Conservation (phyloP, 2,329 filamentous ascomycete species). For the Fusarium nygamai region DNA sequence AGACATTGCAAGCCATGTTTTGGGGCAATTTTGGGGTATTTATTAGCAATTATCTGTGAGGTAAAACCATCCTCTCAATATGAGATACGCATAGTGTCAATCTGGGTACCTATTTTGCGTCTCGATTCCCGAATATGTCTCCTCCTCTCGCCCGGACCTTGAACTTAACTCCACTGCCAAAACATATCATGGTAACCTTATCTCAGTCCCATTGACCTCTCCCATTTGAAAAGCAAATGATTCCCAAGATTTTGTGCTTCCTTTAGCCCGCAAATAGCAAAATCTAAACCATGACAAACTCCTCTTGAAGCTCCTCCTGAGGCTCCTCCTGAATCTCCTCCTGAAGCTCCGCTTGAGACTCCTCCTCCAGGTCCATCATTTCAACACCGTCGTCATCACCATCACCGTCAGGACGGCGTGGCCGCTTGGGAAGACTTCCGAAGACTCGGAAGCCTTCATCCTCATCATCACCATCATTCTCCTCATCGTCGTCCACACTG, state of each 20-base stretch:
- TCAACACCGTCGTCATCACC: not conserved
- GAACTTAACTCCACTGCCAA: not conserved
- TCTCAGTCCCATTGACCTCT: not conserved
- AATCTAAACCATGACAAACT: not conserved
- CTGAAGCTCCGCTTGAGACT: not conserved
- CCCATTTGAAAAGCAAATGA: constrained; percentile 1
- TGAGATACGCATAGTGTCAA: not conserved
- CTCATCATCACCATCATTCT: not conserved
- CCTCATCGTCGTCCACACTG: not conserved
- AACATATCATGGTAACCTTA: not conserved
- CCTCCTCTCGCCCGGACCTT: not conserved
- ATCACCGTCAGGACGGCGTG: not conserved
- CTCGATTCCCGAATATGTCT: not conserved
- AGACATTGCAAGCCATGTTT: not conserved
- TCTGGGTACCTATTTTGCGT: not conserved
- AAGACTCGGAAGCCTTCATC: not conserved
- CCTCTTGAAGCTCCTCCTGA: not conserved
- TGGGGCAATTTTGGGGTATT: not conserved
- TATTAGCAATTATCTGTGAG: not conserved
- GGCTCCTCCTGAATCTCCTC: not conserved
- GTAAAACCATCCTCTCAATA: not conserved
- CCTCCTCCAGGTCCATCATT: not conserved
- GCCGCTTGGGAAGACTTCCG: not conserved
- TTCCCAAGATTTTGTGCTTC: not conserved
- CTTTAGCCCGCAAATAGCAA: not conserved